phyloP scores from a whole-genome alignment of 768 basidiomycete species.

The Rubroboletus satanas region DNA sequence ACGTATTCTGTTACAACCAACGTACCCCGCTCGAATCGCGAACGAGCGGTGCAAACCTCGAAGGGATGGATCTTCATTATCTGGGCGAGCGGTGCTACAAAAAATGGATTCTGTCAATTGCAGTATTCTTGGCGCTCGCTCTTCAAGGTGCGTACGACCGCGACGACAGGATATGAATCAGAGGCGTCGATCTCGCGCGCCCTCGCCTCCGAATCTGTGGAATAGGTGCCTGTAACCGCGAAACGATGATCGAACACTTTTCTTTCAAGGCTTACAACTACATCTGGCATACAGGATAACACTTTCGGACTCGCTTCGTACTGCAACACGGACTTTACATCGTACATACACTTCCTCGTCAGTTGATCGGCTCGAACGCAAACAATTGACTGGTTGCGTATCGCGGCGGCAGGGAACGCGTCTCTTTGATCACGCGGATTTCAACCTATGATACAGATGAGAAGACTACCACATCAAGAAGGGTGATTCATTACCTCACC shows the following conservation, averaged over 20 bases:
- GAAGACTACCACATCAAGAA: background rate
- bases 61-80: too few species aligned
- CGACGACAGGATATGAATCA: background rate
- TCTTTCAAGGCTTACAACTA: background rate
- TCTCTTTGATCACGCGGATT: background rate
- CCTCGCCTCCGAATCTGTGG: background rate
- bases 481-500: background rate
- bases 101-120: background rate
- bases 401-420: too few species aligned
- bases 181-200: background rate
- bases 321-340: background rate
- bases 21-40: too few species aligned
- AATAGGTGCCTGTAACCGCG: background rate
- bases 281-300: background rate
- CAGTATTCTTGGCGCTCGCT: background rate
- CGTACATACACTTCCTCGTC: background rate
- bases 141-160: background rate
- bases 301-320: too few species aligned
- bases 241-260: background rate
- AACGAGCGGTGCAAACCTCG: too few species aligned
- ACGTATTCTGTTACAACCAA: too few species aligned
- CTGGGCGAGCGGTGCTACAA: too few species aligned
- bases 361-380: rapidly evolving
- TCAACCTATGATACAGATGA: background rate
- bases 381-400: background rate